Conservation (phyloP, 2,329 filamentous ascomycete species). For the Beauveria sp. region DNA sequence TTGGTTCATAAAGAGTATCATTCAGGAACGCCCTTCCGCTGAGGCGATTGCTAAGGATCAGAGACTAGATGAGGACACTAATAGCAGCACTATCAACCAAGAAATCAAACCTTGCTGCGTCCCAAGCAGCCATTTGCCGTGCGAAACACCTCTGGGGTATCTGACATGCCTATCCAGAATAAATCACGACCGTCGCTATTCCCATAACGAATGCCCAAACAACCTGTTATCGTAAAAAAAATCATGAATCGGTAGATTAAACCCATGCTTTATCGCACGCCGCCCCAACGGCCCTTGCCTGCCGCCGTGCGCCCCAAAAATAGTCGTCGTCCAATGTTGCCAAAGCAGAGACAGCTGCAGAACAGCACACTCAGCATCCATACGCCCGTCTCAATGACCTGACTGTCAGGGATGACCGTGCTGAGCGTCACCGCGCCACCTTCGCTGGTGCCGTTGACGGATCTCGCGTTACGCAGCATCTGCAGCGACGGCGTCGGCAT, state of each 20-base stretch:
- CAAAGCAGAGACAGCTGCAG: slow-evolving; percentile 91
- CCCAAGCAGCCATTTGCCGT: not conserved
- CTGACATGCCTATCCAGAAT: slow-evolving; percentile 1
- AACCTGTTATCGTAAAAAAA: not conserved
- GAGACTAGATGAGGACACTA: not conserved
- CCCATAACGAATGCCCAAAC: not conserved
- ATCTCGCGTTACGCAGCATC: slow-evolving; percentile 20
- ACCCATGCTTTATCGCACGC: slow-evolving; percentile 24
- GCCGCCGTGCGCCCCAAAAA: slow-evolving; percentile 43
- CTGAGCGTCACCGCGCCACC: slow-evolving; percentile 34
- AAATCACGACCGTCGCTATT: not conserved
- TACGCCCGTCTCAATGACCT: slow-evolving; percentile 64
- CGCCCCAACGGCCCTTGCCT: slow-evolving; percentile 38
- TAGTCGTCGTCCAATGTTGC: slow-evolving; percentile 81
- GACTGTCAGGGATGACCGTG: slow-evolving; percentile 47
- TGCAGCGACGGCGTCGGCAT: slow-evolving; percentile 57
- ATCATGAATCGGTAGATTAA: not conserved
- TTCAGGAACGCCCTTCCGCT: not conserved
- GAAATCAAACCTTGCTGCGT: not conserved
- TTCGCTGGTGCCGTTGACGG: slow-evolving; percentile 12
- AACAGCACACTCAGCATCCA: slow-evolving; percentile 94
- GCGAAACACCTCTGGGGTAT: slow-evolving; percentile 1
- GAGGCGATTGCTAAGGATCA: not conserved
- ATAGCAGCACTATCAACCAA: no score
- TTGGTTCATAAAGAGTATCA: no score